Evolutionary conservation across 768 basidiomycete genomes (phyloP), one percentile per base, ranked within the genome.

Genomic region (Rhizopogon sp.): DNA sequence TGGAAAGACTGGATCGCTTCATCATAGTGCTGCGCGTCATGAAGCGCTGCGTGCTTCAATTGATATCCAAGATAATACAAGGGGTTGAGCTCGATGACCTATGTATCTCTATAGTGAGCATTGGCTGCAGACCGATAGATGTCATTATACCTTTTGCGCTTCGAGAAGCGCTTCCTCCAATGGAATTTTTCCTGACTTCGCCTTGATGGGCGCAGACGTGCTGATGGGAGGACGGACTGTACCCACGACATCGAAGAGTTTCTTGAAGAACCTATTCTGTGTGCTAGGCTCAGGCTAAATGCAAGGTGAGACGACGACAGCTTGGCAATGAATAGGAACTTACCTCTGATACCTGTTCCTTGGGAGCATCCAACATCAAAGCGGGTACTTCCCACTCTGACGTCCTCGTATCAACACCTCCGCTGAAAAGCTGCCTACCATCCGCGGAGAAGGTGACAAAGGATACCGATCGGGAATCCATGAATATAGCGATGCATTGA

Each of bases 1-100:
- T 40, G 39, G 6, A 40, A 93, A 2, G 86, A 83, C 47, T 79
- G 76, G 60, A 93, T 86, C 10, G 91, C 90, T 6, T 92, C 89
- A 55, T 87, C 88, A 65, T 82, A 93, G 63, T 76, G 74, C 54
- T 80, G 75, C 14, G 80, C 75, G 29, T 91, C 92, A 64, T 93
- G 92, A 53, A 93, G 71, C 16, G 92, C 92, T 44, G 92, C 90
- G 50, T 91, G 91, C 68, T 91, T 93, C 54, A 40, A 40, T 8
- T 40, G 39, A n/a, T 40, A 40, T 8, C 39, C 39, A 40, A 40
- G 5, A 40, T 40, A 40, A 40, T 6, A 40, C n/a, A n/a, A 40
- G n/a, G n/a, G 39, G 39, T 40, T 40, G 8, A 40, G 39, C 8
- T 40, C 39, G 11, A 40, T 40, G n/a, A 40, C 16, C 39, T 40